phyloP scores from a whole-genome alignment of 2,329 filamentous ascomycete species.

The Talaromyces sp. region DNA sequence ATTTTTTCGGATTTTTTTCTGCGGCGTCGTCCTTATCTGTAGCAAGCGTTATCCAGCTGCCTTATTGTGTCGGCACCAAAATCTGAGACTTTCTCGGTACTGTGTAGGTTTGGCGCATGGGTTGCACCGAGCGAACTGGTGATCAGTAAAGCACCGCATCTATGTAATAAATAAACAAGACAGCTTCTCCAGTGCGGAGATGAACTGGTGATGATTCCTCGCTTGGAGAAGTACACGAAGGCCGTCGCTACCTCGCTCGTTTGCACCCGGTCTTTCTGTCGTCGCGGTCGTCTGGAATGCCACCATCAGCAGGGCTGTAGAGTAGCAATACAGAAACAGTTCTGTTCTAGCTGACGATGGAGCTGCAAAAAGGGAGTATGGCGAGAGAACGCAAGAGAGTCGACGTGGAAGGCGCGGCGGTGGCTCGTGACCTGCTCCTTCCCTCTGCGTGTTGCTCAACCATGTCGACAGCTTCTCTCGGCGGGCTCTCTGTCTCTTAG shows the following conservation, averaged over 20 bases:
- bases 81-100: neutral
- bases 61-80: neutral
- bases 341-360: neutral
- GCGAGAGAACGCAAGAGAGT: neutral
- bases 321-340: neutral
- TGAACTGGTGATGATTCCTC: neutral
- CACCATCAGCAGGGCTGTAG: neutral
- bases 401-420: neutral
- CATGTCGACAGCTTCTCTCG: neutral
- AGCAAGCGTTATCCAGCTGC: neutral
- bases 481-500: neutral
- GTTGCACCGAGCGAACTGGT: no score
- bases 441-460: no score
- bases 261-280: neutral
- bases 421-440: neutral
- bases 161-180: neutral
- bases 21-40: neutral
- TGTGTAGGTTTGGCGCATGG: no score
- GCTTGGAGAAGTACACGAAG: no score
- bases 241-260: no score
- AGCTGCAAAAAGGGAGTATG: neutral
- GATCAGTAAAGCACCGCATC: neutral
- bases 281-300: neutral
- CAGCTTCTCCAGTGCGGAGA: neutral
- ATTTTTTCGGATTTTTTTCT: no score